A percentile compares a stretch with the other conserved stretches of the same genome.
phyloP scores from a whole-genome alignment of 169 alveolate species.

The Eimeria brunetti region DNA sequence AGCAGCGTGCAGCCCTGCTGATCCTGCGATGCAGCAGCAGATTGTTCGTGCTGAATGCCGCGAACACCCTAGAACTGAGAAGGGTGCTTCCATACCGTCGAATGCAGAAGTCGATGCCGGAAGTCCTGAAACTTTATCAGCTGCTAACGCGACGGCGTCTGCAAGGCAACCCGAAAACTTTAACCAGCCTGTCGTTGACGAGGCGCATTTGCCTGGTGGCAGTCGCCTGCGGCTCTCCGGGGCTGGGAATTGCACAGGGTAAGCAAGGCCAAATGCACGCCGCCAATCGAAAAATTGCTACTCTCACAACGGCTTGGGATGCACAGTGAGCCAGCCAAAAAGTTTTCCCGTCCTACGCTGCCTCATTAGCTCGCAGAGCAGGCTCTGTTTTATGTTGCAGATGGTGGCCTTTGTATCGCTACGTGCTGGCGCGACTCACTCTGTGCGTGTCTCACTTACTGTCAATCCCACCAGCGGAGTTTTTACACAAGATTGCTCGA shows the following conservation, averaged over 20 bases:
- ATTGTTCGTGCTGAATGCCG: neutral
- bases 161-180: slow-evolving; percentile 12
- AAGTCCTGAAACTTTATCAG: neutral
- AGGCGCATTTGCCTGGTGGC: slow-evolving; percentile 43
- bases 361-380: neutral
- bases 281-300: neutral
- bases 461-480: slow-evolving; percentile 64
- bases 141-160: neutral
- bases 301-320: neutral
- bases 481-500: slow-evolving; percentile 60
- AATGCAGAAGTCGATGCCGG: neutral
- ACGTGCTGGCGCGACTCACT: slow-evolving; percentile 77
- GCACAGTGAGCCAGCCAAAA: neutral
- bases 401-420: slow-evolving; percentile 78
- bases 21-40: neutral
- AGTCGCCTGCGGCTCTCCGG: slow-evolving; percentile 55
- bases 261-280: neutral
- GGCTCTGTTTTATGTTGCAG: slow-evolving; percentile 22
- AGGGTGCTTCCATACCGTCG: neutral
- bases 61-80: neutral
- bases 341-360: neutral
- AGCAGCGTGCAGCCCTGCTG: slow-evolving; percentile 23
- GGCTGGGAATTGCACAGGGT: slow-evolving; percentile 36
- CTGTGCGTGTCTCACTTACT: slow-evolving; percentile 60
- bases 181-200: slow-evolving; percentile 10